Base-by-base conservation (phyloP, 2,329 filamentous ascomycete species). In the Fusarium abutilonis region DNA sequence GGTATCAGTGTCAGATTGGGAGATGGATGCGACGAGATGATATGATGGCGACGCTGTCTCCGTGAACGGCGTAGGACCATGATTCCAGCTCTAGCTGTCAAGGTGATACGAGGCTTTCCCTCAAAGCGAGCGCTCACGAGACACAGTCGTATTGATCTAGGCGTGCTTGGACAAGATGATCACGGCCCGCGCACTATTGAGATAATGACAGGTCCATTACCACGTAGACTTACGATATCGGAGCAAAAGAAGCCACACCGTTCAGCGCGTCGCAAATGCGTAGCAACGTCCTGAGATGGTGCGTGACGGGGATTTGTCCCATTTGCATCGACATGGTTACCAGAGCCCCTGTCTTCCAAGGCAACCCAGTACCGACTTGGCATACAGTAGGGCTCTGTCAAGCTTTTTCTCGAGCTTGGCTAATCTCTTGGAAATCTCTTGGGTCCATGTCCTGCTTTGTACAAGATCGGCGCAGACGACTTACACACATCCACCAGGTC, bases 341-440 rank as follows among this genome's bases (percentile, higher is more conserved):
- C 50, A 49, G 44, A 15, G 23, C 41, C 31, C 46, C 46, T 38
- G 31, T 10, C 26, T 39, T 26, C 23, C 23, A 14, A 44, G 14
- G 56, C 26, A 11, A 46, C 31, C 31, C 41, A 55, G 42, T 63
- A 59, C 52, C 62, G 62, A 64, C 62, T 64, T 64, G 61, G 62
- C 62, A 41, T 38, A 45, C 38, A 41, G 13, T 21, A 21, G 31
- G 29, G 9, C 17, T 13, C 28, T 29, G 38, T 48, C 45, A 50
- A 63, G 53, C 49, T 49, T 49, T 62, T 36, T 39, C 15, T 41
- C 53, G 17, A 55, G 48, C 56, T 60, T 60, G 56, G 56, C 55
- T 54, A 32, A 43, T 43, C 26, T 41, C 48, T 60, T 60, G 47
- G 44, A 35, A 62, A 58, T 52, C 46, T 49, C 47, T 43, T 38